Evolutionary conservation across 2,329 filamentous ascomycete species (phyloP).

Genomic region (Dothideomycetes sp.): DNA sequence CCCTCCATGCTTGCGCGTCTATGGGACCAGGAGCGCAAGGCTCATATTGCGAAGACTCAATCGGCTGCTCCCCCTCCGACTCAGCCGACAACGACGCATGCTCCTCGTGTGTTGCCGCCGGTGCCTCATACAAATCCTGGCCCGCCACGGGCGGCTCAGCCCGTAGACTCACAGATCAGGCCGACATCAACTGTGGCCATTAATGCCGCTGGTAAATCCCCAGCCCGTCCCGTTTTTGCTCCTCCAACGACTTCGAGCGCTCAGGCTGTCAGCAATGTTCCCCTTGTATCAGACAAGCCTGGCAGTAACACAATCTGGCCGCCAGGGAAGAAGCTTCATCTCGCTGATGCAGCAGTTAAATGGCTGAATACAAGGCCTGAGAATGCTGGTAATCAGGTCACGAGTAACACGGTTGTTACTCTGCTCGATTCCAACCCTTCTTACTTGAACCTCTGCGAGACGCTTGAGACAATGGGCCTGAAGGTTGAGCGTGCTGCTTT

Average conservation of each 20-base stretch:
- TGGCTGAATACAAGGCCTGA: constrained; percentile 32
- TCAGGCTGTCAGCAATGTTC: too few species aligned
- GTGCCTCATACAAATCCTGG: not conserved
- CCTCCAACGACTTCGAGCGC: not conserved
- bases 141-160: not conserved
- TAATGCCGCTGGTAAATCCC: too few species aligned
- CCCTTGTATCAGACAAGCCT: too few species aligned
- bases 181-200: too few species aligned
- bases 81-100: not conserved
- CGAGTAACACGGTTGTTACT: constrained; percentile 28
- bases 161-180: too few species aligned
- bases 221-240: too few species aligned
- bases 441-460: constrained; percentile 44
- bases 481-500: constrained; percentile 41
- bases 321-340: constrained; percentile 34
- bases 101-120: not conserved
- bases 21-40: constrained; percentile 42
- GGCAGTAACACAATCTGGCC: too few species aligned
- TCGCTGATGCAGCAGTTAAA: constrained; percentile 39
- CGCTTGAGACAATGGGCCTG: constrained; percentile 38
- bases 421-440: constrained; percentile 44
- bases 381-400: constrained; percentile 30
- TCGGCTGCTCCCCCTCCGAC: not conserved
- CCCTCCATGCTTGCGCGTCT: constrained; percentile 42
- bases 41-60: constrained; percentile 17